Evolutionary conservation across 805 yeast species (phyloP).

Genomic region (Saturnispora bothae): DNA sequence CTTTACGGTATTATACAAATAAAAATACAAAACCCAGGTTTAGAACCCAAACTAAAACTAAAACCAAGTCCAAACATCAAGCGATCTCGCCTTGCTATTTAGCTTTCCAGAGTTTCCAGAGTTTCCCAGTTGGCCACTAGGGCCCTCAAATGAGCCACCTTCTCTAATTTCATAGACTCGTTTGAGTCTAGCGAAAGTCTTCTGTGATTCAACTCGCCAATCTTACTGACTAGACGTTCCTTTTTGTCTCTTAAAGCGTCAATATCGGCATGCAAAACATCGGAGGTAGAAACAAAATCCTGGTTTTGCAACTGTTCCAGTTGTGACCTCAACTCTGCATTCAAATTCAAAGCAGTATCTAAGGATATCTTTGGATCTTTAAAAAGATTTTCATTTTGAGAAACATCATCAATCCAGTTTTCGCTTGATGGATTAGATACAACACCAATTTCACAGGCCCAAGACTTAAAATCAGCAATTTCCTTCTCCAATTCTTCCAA

Average conservation of each 20-base stretch:
- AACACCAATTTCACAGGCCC: constrained; percentile 4
- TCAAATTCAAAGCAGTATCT: constrained; percentile 15
- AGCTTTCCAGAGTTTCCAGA: too few species aligned
- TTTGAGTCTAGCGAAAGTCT: constrained; percentile 4
- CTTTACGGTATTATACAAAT: too few species aligned
- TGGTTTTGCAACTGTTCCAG: not conserved
- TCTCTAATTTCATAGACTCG: constrained; percentile 1
- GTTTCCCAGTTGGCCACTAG: constrained; percentile 1
- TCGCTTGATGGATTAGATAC: not conserved
- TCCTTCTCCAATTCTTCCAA: constrained; percentile 25
- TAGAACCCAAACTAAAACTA: too few species aligned
- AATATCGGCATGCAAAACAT: not conserved
- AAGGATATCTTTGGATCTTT: constrained; percentile 14
- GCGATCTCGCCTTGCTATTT: too few species aligned
- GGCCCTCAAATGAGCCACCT: not conserved
- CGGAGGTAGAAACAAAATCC: too few species aligned
- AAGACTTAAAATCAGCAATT: constrained; percentile 21
- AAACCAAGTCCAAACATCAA: too few species aligned
- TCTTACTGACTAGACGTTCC: not conserved
- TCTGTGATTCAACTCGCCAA: constrained; percentile 1
- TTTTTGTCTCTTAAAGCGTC: not conserved
- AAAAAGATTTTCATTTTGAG: constrained; percentile 11
- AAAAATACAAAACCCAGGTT: too few species aligned
- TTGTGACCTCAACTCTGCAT: not conserved
- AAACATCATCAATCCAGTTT: constrained; percentile 11